Percentiles rank a stretch among this genome's conserved stretches.
Conservation (phyloP, 2,329 filamentous ascomycete genomes). For the Colletotrichum tofieldiae region DNA sequence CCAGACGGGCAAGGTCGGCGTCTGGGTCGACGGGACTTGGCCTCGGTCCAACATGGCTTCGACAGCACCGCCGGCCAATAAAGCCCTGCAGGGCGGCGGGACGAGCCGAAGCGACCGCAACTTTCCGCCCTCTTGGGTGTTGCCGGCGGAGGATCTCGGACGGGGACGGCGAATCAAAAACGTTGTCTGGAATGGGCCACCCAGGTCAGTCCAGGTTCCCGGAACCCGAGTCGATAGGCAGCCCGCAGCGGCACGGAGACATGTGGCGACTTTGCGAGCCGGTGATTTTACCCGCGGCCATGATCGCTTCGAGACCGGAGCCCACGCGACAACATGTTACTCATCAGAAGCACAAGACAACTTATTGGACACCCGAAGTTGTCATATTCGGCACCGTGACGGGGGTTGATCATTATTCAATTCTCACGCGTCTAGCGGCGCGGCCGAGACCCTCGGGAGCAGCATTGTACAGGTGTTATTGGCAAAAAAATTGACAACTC, state of each 20-base stretch:
- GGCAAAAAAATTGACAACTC: slow-evolving; percentile 35
- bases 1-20: background rate
- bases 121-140: background rate
- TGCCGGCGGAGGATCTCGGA: background rate
- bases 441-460: slow-evolving; percentile 14
- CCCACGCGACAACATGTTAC: too few relatives aligned
- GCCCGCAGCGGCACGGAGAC: background rate
- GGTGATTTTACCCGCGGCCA: too few relatives aligned
- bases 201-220: background rate
- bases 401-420: slow-evolving; percentile 26
- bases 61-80: background rate
- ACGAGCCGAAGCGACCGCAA: background rate
- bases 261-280: background rate
- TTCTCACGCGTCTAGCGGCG: slow-evolving; percentile 33
- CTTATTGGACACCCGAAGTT: background rate
- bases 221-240: background rate
- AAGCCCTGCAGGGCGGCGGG: background rate
- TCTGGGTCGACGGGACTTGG: background rate
- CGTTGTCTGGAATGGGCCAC: background rate
- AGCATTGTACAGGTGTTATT: slow-evolving; percentile 43
- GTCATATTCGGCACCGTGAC: background rate
- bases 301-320: too few relatives aligned
- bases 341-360: background rate
- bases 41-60: background rate
- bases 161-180: background rate